Conservation (phyloP, 495 filamentous ascomycete genomes). For the Lichina pygmaea region DNA sequence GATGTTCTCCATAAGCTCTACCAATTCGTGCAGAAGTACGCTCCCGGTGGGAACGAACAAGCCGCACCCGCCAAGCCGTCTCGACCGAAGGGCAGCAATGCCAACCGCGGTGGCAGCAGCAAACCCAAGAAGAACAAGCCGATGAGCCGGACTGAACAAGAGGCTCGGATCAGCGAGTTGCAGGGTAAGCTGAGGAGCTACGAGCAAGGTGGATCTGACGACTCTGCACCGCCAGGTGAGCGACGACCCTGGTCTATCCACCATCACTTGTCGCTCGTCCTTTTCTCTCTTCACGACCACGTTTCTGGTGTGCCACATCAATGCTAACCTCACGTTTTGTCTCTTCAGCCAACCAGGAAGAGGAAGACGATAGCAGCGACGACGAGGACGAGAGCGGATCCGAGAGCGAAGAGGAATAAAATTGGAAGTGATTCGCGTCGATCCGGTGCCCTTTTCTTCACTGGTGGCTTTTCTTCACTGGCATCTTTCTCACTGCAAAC, state of each 20-base stretch:
- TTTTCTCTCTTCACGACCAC: no score
- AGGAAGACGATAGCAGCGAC: constrained; percentile 8
- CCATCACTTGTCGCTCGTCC: no score
- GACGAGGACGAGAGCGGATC: constrained; percentile 12
- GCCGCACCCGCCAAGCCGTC: constrained; percentile 14
- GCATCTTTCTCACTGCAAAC: no score
- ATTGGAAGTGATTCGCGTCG: no score
- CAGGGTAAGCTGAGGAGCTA: constrained; percentile 22
- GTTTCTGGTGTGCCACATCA: no score
- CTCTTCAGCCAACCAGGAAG: background rate
- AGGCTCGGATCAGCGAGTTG: constrained; percentile 60
- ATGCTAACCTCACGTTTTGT: no score
- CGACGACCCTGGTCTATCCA: no score
- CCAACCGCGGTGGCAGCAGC: constrained; percentile 21
- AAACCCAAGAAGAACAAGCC: constrained; percentile 96
- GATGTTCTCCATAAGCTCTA: constrained; percentile 51
- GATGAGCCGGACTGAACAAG: constrained; percentile 87
- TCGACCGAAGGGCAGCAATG: constrained; percentile 13
- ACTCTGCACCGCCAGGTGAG: constrained; percentile 9
- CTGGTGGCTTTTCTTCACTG: no score
- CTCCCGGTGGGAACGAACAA: constrained; percentile 16
- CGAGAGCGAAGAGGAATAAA: constrained; percentile 11
- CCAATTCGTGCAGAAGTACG: constrained; percentile 42
- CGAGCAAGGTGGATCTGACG: constrained; percentile 1
- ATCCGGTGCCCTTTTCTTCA: no score